A percentile compares a stretch with the other conserved stretches of the same genome.
Conservation (phyloP, 441 rosid genomes). For the Flueggea neowawraea region DNA sequence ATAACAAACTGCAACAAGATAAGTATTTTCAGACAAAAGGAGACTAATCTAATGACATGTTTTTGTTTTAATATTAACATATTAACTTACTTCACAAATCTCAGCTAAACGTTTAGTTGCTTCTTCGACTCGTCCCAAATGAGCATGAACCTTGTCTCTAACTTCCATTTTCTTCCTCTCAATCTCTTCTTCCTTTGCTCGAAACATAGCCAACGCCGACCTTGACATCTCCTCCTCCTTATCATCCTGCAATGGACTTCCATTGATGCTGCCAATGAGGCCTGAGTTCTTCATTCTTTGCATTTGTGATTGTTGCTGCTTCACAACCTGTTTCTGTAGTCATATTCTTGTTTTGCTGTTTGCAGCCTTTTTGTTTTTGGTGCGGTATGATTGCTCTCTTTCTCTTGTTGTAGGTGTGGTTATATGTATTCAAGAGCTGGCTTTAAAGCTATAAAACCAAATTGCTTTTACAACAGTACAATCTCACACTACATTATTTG, state of each 20-base stretch:
- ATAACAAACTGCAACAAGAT: too few relatives aligned
- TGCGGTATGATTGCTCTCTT: conserved; percentile 31
- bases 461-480: conserved; percentile 29
- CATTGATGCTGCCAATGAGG: conserved; percentile 24
- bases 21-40: neutral
- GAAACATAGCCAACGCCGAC: conserved; percentile 74
- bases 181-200: conserved; percentile 94
- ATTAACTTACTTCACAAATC: conserved; percentile 72
- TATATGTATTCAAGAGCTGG: conserved; percentile 25
- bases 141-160: conserved; percentile 70
- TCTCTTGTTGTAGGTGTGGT: conserved; percentile 24
- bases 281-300: conserved; percentile 54
- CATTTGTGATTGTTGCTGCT: conserved; percentile 45
- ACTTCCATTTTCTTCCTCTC: conserved; percentile 88
- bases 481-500: conserved; percentile 1
- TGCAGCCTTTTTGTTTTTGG: neutral
- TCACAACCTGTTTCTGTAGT: conserved; percentile 53
- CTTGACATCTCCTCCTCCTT: conserved; percentile 85
- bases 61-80: neutral
- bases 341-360: conserved; percentile 22
- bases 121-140: conserved; percentile 78
- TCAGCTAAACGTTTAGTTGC: conserved; percentile 74
- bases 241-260: conserved; percentile 45
- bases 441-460: conserved; percentile 33
- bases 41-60: too few relatives aligned